Percentiles rank a stretch among this genome's conserved stretches.
phyloP scores from a whole-genome alignment of 2,329 filamentous ascomycete genomes.

The Neonectria coccinea region DNA sequence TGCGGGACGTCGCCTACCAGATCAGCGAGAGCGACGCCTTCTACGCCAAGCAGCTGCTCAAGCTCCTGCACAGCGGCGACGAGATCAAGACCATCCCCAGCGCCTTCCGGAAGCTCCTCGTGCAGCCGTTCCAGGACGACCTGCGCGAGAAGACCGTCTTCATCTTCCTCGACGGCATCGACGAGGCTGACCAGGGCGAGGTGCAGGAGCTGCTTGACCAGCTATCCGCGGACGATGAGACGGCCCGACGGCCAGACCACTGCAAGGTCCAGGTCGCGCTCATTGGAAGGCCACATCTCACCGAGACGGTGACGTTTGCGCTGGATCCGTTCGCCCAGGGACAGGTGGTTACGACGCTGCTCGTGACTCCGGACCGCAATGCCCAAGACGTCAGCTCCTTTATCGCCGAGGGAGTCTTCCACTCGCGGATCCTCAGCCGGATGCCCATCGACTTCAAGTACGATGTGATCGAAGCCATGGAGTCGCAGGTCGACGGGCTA shows the following conservation, averaged over 20 bases:
- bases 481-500: slow-evolving; percentile 57
- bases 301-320: slow-evolving; percentile 50
- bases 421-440: slow-evolving; percentile 52
- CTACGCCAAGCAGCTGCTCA: slow-evolving; percentile 57
- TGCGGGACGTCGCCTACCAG: slow-evolving; percentile 61
- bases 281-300: slow-evolving; percentile 57
- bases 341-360: slow-evolving; percentile 53
- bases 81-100: slow-evolving; percentile 59
- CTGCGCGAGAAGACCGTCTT: slow-evolving; percentile 52
- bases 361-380: slow-evolving; percentile 58
- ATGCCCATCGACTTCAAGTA: slow-evolving; percentile 50
- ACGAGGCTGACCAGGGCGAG: slow-evolving; percentile 57
- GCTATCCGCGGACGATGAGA: slow-evolving; percentile 46
- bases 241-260: slow-evolving; percentile 28
- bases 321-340: slow-evolving; percentile 51
- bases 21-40: slow-evolving; percentile 58
- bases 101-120: slow-evolving; percentile 56
- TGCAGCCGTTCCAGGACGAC: slow-evolving; percentile 53
- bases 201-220: slow-evolving; percentile 53
- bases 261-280: slow-evolving; percentile 53
- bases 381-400: slow-evolving; percentile 56
- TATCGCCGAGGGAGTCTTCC: slow-evolving; percentile 55
- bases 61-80: slow-evolving; percentile 50
- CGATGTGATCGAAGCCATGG: slow-evolving; percentile 55
- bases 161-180: slow-evolving; percentile 60